These are phyloP conservation scores for Ascochyta lentis DNA, from an alignment of 2,329 filamentous ascomycete species.

Conservation along the genomic window DNA sequence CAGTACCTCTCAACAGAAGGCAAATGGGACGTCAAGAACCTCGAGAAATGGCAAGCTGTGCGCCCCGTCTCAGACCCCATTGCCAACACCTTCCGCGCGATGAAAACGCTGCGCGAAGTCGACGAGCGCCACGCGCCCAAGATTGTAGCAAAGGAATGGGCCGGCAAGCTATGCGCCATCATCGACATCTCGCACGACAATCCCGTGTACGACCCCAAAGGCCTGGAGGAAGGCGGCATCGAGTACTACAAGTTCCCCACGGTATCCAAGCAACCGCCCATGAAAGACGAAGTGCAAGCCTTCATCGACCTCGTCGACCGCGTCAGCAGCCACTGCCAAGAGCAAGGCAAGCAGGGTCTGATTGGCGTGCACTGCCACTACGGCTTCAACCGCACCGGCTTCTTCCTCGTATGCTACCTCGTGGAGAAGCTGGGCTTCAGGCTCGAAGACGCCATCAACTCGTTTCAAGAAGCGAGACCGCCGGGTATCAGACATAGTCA, in stretches of 20 bases:
- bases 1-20: slow-evolving; percentile 86
- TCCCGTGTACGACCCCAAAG: slow-evolving; percentile 81
- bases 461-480: slow-evolving; percentile 74
- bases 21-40: slow-evolving; percentile 98
- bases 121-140: slow-evolving; percentile 82
- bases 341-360: slow-evolving; percentile 47
- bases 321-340: slow-evolving; percentile 41
- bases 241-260: slow-evolving; percentile 82
- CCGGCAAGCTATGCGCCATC: slow-evolving; percentile 72
- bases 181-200: slow-evolving; percentile 91
- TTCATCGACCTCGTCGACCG: slow-evolving; percentile 66
- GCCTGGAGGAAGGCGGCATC: slow-evolving; percentile 54
- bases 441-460: slow-evolving; percentile 78
- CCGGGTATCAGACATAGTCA: slow-evolving; percentile 89
- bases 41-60: slow-evolving; percentile 87
- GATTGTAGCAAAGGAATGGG: slow-evolving; percentile 73
- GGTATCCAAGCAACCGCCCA: slow-evolving; percentile 87
- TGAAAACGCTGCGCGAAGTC: slow-evolving; percentile 92
- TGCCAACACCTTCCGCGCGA: slow-evolving; percentile 79
- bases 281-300: slow-evolving; percentile 63
- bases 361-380: slow-evolving; percentile 95
- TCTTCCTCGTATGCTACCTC: slow-evolving; percentile 89
- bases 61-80: slow-evolving; percentile 79
- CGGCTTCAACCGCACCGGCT: slow-evolving; percentile 92
- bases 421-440: slow-evolving; percentile 77